phyloP scores from a whole-genome alignment of 169 alveolate genomes.

The Neospora caninum region DNA sequence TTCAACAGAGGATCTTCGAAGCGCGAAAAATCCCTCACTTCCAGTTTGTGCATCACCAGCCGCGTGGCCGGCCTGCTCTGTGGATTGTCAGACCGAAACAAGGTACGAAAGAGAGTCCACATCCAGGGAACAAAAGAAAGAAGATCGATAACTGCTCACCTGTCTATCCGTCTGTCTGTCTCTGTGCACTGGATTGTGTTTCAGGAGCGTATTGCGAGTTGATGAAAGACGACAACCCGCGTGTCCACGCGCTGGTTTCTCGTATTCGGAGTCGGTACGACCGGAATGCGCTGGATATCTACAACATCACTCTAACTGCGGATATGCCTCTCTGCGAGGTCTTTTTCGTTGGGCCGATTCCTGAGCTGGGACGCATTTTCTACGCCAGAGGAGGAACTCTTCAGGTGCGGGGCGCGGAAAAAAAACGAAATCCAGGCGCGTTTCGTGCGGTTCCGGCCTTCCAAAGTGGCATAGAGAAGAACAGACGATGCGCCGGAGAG shows the following conservation, averaged over 20 bases:
- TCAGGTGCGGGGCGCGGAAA: slow-evolving; percentile 59
- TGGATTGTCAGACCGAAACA: slow-evolving; percentile 58
- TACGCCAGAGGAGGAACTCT: slow-evolving; percentile 80
- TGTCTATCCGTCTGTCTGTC: background rate
- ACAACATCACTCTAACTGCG: slow-evolving; percentile 70
- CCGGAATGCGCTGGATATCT: slow-evolving; percentile 64
- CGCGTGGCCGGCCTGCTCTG: slow-evolving; percentile 26
- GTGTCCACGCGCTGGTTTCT: slow-evolving; percentile 72
- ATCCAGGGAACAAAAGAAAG: no score
- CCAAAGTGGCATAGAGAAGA: no score
- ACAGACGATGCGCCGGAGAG: no score
- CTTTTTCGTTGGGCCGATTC: slow-evolving; percentile 74
- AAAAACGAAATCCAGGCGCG: no score
- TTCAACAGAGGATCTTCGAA: slow-evolving; percentile 21
- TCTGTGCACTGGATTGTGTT: background rate
- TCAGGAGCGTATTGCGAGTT: slow-evolving; percentile 80
- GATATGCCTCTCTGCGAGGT: slow-evolving; percentile 80
- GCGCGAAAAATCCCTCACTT: slow-evolving; percentile 13
- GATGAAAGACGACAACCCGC: slow-evolving; percentile 71
- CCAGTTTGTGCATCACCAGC: slow-evolving; percentile 17
- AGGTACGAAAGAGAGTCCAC: background rate
- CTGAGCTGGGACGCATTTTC: slow-evolving; percentile 76
- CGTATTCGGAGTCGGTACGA: slow-evolving; percentile 68
- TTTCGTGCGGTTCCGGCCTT: no score
- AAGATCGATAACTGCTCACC: background rate